Conservation (phyloP, 2,329 filamentous ascomycete species). For the Capronia coronata region DNA sequence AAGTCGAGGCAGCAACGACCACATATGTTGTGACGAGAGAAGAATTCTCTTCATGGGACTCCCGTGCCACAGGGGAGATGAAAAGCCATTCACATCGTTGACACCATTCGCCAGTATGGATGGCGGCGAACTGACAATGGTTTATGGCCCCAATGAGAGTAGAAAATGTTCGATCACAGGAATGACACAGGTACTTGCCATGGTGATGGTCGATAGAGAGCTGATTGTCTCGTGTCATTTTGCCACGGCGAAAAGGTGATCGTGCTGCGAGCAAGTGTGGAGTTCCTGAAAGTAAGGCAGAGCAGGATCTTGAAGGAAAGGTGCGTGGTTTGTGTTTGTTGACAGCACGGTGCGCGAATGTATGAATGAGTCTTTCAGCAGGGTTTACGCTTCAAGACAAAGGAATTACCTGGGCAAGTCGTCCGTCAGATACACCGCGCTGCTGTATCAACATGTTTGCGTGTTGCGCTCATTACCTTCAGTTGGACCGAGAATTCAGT, state of each 20-base stretch:
- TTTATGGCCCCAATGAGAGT: conserved; percentile 4
- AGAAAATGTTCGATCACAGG: conserved; percentile 16
- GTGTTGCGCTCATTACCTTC: too few species aligned
- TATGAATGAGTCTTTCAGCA: too few species aligned
- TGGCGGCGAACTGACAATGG: conserved; percentile 13
- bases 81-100: conserved; percentile 17
- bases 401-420: not conserved
- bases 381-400: too few species aligned
- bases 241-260: not conserved
- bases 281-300: not conserved
- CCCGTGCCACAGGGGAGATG: conserved; percentile 7
- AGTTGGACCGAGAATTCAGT: too few species aligned
- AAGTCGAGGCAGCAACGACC: conserved; percentile 4
- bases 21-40: conserved; percentile 10
- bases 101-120: conserved; percentile 20
- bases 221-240: conserved; percentile 13
- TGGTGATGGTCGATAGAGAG: not conserved
- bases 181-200: conserved; percentile 1
- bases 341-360: too few species aligned
- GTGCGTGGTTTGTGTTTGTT: not conserved
- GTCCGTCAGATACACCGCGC: not conserved
- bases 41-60: conserved; percentile 10
- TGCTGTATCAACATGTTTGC: too few species aligned
- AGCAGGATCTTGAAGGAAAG: not conserved
- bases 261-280: not conserved